Base-by-base conservation (phyloP, 2,329 filamentous ascomycete species). In the Alternaria panax region DNA sequence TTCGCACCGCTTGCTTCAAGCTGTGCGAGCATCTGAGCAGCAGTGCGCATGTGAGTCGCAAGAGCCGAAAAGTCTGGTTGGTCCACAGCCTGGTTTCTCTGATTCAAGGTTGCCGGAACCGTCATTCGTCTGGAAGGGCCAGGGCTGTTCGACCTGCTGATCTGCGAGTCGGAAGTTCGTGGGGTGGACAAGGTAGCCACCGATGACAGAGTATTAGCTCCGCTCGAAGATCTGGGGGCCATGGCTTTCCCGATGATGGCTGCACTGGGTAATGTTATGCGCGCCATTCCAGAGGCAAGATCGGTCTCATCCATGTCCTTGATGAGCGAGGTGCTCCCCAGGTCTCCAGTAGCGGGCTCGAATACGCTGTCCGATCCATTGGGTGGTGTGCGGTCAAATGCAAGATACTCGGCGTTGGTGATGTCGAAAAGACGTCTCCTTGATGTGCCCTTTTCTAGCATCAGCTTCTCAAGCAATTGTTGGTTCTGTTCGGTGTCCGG, bases 1-100 rank as follows among this genome's bases (percentile, higher is more conserved):
- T 94, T 95, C 27, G 91, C 90, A 64, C 90, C 90, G 22, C 90
- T 94, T 2, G 90, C 87, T 59, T 95, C 91, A 9, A 95, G 83
- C 70, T 95, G 92, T 14, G 92, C 90, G 42, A 95, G 82, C 92
- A 95, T 95, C 76, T 93, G 91, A 14, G 92, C 92, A 4, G 92
- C 92, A 4, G 91, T 93, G 20, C 92, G 87, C 91, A 95, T 95
- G 75, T 95, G 92, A 12, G 91, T 93, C 12, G 92, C 92, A 30
- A 95, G 80, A 3, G 92, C 92, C 11, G 90, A 92, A 66, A 94
- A 91, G 71, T 95, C 92, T 1, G 90, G 89, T 73, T 92, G 90
- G 59, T 93, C 90, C 11, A 85, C 80, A 25, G 82, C 82, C 64
- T 84, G 86, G 20, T 79, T 77, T 63, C 79, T 78, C 47, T 86